Evolutionary conservation across 768 basidiomycete species (phyloP), one percentile per base, ranked within the genome.

Genomic region (Suillus brevipes): DNA sequence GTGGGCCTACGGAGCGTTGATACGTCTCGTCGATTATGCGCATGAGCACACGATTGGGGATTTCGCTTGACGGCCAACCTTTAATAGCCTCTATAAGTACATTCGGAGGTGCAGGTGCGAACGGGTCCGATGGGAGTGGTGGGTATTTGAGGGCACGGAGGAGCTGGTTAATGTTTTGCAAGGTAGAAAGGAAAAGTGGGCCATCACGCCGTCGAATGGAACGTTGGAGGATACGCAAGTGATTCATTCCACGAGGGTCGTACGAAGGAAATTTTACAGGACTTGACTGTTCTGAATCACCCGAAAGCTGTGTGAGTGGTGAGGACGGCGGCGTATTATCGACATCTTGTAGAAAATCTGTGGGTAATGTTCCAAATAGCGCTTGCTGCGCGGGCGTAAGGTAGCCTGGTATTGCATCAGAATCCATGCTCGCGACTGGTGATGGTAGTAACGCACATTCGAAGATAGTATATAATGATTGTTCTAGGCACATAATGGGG

Each of bases 11-110:
- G 20, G 88, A 87, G 34, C 97, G 87, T 72, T 98, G 94, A 72
- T 99, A 99, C 43, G 89, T 92, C 80, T 98, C 95, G 52, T 95
- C 94, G 61, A 92, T 82, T 57, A 97, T 85, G 49, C 90, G 88
- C 79, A 88, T 83, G 64, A 91, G 80, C 2, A 95, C 84, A 40
- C 84, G 82, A 56, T 86, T 80, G 0, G 88, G 90, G 34, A 95
- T 73, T 4, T 86, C 87, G 1, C 71, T 78, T 23, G 78, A 70
- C 0, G 76, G 77, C 89, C 89, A 91, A 0, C 76, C 70, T 45
- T 79, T 75, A 6, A 88, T 79, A 2, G 77, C 74, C 23, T 79
- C 74, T 72, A 79, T 84, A 16, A 92, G 74, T 2, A 77, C 66
- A 66, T 91, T 90, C 4, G 75, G 77, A 1, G 78, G 77, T 0